Percentiles rank a stretch among this genome's conserved stretches.
Evolutionary conservation across 2,329 filamentous ascomycete genomes (phyloP).

Genomic region (Trichoderma gracile): DNA sequence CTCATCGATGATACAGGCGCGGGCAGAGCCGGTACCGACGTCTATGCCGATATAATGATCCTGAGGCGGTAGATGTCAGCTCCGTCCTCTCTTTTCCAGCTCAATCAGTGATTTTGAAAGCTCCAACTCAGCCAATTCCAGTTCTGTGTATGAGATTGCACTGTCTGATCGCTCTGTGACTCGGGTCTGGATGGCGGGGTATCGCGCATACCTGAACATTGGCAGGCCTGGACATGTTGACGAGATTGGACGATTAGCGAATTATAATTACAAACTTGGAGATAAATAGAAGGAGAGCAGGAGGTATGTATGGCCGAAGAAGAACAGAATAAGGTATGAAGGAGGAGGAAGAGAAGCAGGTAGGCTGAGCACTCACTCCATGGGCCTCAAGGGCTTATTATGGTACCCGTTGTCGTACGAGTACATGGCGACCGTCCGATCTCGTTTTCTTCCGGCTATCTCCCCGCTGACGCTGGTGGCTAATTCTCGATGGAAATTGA

Average conservation of each 20-base stretch:
- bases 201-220: slow-evolving; percentile 36
- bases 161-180: background rate
- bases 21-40: slow-evolving; percentile 91
- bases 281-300: slow-evolving; percentile 7
- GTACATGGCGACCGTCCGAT: slow-evolving; percentile 35
- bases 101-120: background rate
- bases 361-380: slow-evolving; percentile 39
- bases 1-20: slow-evolving; percentile 92
- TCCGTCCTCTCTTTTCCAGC: background rate
- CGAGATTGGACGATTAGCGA: slow-evolving; percentile 29
- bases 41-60: slow-evolving; percentile 81
- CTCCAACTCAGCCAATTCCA: background rate
- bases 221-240: slow-evolving; percentile 38
- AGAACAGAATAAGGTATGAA: background rate
- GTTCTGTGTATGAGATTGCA: background rate
- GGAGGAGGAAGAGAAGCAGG: slow-evolving; percentile 15
- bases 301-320: slow-evolving; percentile 4
- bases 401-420: slow-evolving; percentile 30
- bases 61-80: slow-evolving; percentile 35
- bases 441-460: slow-evolving; percentile 7
- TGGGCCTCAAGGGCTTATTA: slow-evolving; percentile 41
- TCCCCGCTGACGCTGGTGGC: slow-evolving; percentile 23
- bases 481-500: background rate
- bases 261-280: slow-evolving; percentile 15
- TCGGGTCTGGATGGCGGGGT: background rate